Conservation (phyloP, 306 rosid genomes). For the Datisca glomerata region DNA sequence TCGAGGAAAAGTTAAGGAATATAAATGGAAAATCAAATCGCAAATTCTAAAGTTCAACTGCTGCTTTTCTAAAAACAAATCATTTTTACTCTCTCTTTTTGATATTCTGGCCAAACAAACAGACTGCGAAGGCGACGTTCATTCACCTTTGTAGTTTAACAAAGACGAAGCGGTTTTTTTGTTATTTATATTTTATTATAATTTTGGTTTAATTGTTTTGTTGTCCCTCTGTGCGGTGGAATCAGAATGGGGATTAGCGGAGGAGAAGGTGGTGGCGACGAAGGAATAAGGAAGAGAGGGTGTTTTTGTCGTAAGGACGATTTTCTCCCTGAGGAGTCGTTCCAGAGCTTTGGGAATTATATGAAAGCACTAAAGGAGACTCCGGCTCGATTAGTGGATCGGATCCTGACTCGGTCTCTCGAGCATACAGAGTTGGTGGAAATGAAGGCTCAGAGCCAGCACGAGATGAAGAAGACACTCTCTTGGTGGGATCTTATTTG, state of each 20-base stretch:
- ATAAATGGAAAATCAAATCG: no score
- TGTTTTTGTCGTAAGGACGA: conserved; percentile 31
- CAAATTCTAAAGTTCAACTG: no score
- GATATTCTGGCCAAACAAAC: not conserved
- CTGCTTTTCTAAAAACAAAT: not conserved
- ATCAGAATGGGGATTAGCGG: conserved; percentile 21
- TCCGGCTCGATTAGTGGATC: conserved; percentile 37
- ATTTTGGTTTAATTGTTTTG: not conserved
- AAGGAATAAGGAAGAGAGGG: conserved; percentile 30
- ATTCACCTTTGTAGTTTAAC: no score
- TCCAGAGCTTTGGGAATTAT: conserved; percentile 50
- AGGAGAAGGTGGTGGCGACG: not conserved
- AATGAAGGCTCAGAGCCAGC: conserved; percentile 42
- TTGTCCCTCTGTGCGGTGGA: not conserved
- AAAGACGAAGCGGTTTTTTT: no score
- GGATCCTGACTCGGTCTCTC: conserved; percentile 38
- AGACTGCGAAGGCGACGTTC: not conserved
- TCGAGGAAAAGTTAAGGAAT: no score
- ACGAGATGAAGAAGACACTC: conserved; percentile 76
- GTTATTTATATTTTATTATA: not conserved
- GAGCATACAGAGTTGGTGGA: conserved; percentile 56
- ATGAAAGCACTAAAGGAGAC: conserved; percentile 32
- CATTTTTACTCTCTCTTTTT: not conserved
- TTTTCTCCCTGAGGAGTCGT: conserved; percentile 84
- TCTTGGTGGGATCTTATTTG: conserved; percentile 94